A percentile compares a stretch with the other conserved stretches of the same genome.
These are phyloP conservation scores for Globisporangium okanoganense DNA, from an alignment of 352 stramenopile species.

Conservation along the genomic window DNA sequence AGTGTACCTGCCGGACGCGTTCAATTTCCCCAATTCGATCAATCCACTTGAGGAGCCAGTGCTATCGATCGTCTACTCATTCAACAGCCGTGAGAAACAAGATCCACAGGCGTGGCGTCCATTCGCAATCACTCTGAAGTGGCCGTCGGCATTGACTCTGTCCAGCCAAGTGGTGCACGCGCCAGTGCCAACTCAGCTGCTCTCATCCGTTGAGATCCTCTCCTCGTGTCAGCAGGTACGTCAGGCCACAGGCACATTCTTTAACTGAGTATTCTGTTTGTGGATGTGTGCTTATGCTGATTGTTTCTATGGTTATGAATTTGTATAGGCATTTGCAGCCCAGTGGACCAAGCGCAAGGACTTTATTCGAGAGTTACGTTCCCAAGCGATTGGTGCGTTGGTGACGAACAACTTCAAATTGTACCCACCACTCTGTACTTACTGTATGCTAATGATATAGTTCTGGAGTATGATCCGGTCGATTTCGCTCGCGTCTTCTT, in stretches of 20 bases:
- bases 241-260: not conserved
- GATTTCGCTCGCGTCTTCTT: slow-evolving; percentile 49
- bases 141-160: slow-evolving; percentile 24
- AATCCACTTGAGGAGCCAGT: not conserved
- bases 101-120: not conserved
- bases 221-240: slow-evolving; percentile 31
- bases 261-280: not conserved
- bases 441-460: slow-evolving; percentile 13
- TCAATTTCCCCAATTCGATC: slow-evolving; percentile 24
- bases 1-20: slow-evolving; percentile 24
- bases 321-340: slow-evolving; percentile 23
- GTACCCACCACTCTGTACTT: not conserved
- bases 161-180: slow-evolving; percentile 40
- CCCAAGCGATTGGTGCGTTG: slow-evolving; percentile 28
- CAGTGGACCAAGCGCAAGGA: slow-evolving; percentile 38
- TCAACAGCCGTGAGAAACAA: not conserved
- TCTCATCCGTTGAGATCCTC: slow-evolving; percentile 36
- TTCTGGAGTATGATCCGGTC: slow-evolving; percentile 46
- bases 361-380: slow-evolving; percentile 32
- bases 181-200: slow-evolving; percentile 18
- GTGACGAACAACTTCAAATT: not conserved
- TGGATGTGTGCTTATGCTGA: not conserved
- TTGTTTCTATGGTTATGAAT: too few species aligned
- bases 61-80: slow-evolving; percentile 10
- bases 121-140: slow-evolving; percentile 20